These are phyloP conservation scores for Ehretia macrophylla DNA, from an alignment of 257 asterid genomes.

Conservation along the genomic window DNA sequence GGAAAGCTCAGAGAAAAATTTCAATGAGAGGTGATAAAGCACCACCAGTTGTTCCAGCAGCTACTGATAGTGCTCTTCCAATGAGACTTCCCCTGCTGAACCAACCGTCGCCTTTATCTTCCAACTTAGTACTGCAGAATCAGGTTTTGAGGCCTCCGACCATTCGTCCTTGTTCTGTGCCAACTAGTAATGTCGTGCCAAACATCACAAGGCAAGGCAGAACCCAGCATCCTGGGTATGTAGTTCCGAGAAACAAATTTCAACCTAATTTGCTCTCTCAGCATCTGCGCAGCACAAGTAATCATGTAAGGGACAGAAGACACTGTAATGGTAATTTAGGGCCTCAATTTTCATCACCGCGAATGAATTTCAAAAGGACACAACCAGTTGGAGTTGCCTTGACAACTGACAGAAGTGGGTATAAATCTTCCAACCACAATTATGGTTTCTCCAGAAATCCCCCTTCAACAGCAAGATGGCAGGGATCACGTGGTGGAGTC, in stretches of 20 bases:
- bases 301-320: constrained; percentile 23
- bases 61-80: constrained; percentile 11
- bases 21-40: constrained; percentile 30
- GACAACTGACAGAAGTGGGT: constrained; percentile 17
- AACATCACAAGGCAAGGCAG: constrained; percentile 20
- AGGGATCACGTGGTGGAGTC: constrained; percentile 10
- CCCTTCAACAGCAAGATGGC: constrained; percentile 22
- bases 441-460: constrained; percentile 16
- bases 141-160: constrained; percentile 19
- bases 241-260: constrained; percentile 24
- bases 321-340: constrained; percentile 21
- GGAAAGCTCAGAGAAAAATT: constrained; percentile 60
- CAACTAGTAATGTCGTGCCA: constrained; percentile 25
- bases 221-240: constrained; percentile 23
- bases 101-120: constrained; percentile 19
- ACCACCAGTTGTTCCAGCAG: constrained; percentile 16
- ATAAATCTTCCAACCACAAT: constrained; percentile 4
- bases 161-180: constrained; percentile 26
- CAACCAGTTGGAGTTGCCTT: constrained; percentile 22
- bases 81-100: constrained; percentile 13
- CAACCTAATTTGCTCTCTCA: constrained; percentile 20
- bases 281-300: constrained; percentile 20
- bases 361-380: constrained; percentile 29
- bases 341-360: constrained; percentile 24
- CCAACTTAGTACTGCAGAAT: constrained; percentile 20